Evolutionary conservation across 805 yeast genomes (phyloP).

Genomic region (Metschnikowia koreensis): DNA sequence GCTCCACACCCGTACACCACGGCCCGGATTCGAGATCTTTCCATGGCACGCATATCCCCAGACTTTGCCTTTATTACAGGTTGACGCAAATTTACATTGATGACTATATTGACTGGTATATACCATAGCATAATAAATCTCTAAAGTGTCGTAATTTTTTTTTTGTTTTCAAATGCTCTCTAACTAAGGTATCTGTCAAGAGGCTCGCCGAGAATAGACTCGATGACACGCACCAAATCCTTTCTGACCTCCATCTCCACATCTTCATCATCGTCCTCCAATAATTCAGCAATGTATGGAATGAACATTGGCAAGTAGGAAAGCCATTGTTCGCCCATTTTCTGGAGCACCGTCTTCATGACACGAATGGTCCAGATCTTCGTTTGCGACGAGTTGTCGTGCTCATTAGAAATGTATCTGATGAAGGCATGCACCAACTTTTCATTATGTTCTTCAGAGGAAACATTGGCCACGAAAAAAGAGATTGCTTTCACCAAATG

Average conservation of each 20-base stretch:
- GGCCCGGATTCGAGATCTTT: constrained; percentile 12
- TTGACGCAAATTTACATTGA: neutral
- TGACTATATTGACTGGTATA: too few species aligned
- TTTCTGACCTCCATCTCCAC: constrained; percentile 90
- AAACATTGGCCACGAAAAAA: constrained; percentile 65
- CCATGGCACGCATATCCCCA: constrained; percentile 2
- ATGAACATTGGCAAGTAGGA: constrained; percentile 87
- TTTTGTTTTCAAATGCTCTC: neutral
- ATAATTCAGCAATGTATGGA: constrained; percentile 90
- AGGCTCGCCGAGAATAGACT: constrained; percentile 91
- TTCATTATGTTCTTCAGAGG: constrained; percentile 71
- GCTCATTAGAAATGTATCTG: constrained; percentile 41
- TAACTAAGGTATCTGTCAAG: constrained; percentile 73
- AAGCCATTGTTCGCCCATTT: constrained; percentile 94
- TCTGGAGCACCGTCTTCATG: constrained; percentile 78
- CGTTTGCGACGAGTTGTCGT: constrained; percentile 57
- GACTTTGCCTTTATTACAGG: too few species aligned
- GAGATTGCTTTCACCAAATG: constrained; percentile 78
- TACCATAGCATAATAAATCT: too few species aligned
- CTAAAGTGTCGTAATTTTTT: too few species aligned
- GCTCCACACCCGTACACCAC: constrained; percentile 11
- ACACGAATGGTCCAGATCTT: constrained; percentile 81
- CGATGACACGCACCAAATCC: constrained; percentile 87
- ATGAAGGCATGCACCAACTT: constrained; percentile 46
- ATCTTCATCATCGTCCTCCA: constrained; percentile 93